A percentile compares a stretch with the other conserved stretches of the same genome.
Evolutionary conservation across 352 stramenopile genomes (phyloP).

Genomic region (Phytopythium montanum): DNA sequence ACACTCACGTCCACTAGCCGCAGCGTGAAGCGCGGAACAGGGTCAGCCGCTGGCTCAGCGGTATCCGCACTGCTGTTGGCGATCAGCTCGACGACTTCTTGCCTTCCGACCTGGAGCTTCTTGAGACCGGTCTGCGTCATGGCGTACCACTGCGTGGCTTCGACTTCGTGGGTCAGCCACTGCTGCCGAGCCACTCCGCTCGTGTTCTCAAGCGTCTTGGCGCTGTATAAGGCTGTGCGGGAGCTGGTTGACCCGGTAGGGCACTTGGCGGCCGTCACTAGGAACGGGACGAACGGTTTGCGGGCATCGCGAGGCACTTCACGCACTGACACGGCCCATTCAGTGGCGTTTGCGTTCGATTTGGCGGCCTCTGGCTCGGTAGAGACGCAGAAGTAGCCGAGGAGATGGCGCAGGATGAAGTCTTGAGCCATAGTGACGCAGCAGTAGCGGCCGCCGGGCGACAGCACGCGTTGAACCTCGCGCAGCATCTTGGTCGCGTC

Average conservation of each 20-base stretch:
- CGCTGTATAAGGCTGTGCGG: conserved; percentile 37
- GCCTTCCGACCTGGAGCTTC: conserved; percentile 43
- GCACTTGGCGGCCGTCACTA: conserved; percentile 39
- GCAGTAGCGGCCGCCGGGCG: conserved; percentile 53
- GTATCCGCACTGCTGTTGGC: conserved; percentile 29
- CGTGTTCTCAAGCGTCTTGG: conserved; percentile 33
- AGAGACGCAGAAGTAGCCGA: conserved; percentile 37
- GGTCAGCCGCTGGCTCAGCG: conserved; percentile 15
- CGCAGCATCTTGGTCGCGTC: conserved; percentile 62
- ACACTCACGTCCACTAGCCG: conserved; percentile 49
- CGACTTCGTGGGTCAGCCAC: conserved; percentile 53
- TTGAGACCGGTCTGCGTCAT: conserved; percentile 49
- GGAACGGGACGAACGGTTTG: conserved; percentile 54
- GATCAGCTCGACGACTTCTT: conserved; percentile 58
- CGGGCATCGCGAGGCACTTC: conserved; percentile 36
- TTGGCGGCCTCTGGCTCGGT: background rate
- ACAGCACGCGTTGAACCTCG: conserved; percentile 62
- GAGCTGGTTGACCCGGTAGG: conserved; percentile 10
- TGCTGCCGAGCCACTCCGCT: conserved; percentile 24
- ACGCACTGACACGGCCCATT: conserved; percentile 32
- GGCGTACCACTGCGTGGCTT: conserved; percentile 56
- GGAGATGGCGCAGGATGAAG: conserved; percentile 62
- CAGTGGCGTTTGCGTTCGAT: conserved; percentile 4
- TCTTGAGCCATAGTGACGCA: conserved; percentile 83
- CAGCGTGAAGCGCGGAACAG: conserved; percentile 50